Base-by-base conservation (phyloP, 2,329 filamentous ascomycete species). In the Talaromyces sp. region DNA sequence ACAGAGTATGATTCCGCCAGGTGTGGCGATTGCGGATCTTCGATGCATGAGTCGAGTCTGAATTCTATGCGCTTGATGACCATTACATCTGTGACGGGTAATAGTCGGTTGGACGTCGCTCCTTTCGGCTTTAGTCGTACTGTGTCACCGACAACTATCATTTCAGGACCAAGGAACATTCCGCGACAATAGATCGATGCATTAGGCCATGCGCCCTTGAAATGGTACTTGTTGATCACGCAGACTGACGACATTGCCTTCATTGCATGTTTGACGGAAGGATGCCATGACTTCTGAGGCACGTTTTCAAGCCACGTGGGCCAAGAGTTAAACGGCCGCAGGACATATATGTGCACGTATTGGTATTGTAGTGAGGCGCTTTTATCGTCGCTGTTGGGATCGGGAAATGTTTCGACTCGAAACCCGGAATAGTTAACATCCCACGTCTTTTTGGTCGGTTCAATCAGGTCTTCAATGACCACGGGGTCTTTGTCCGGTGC, bases 131-230 rank as follows among this genome's bases (percentile, higher is more conserved):
- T 73, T 2, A 88, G 70, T 5, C 84, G 82, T 1, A 87, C 79
- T 0, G 77, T 73, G 64, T 88, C 86, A 1, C 83, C 83, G 4
- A 82, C 69, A 5, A 78, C 73, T 11, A 87, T 69, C 33, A 86
- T 73, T 67, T 88, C 86, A 2, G 81, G 69, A 0, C 86, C 85
- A 2, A 88, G 70, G 64, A 81, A 87, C 6, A 86, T 77, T 0
- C 82, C 84, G 56, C 79, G 77, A 63, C 79, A 82, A 59, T 78
- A 80, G n/a, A 88, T 76, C 0, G 72, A 76, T 0, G 82, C 83
- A 16, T 81, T 71, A 0, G 84, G 83, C 83, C 84, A 86, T 1
- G 66, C 70, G 0, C 85, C 85, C 23, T 72, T 77, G 69, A 86
- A 84, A 25, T 76, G 79, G 58, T 80, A 77, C 59, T 81, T 84